A percentile compares a stretch with the other conserved stretches of the same genome.
Conservation (phyloP, 2,329 filamentous ascomycete species). For the Aspergillus fumigatus region DNA sequence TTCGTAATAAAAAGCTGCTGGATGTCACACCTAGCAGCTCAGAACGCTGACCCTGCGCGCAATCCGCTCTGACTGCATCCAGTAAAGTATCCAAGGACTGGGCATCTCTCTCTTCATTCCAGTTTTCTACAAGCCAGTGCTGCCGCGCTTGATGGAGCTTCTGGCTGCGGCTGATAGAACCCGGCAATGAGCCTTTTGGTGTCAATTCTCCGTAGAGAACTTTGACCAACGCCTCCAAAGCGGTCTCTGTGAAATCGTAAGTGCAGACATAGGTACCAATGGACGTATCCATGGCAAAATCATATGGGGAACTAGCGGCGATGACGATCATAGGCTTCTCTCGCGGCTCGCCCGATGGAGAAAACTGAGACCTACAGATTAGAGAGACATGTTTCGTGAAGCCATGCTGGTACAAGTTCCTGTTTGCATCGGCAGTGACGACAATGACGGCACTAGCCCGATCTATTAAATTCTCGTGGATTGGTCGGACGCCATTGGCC, state of each 20-base stretch:
- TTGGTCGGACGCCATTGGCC: constrained; percentile 82
- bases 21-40: constrained; percentile 66
- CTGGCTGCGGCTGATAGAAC: constrained; percentile 79
- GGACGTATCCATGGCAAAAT: constrained; percentile 87
- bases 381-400: constrained; percentile 96
- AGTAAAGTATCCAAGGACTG: constrained; percentile 71
- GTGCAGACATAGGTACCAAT: constrained; percentile 94
- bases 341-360: constrained; percentile 37
- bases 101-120: constrained; percentile 72
- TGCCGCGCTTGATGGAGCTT: constrained; percentile 85
- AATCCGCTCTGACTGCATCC: constrained; percentile 60
- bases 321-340: constrained; percentile 87
- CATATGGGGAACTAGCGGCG: constrained; percentile 90
- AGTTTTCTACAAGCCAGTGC: constrained; percentile 90
- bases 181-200: constrained; percentile 54
- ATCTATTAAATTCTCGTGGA: constrained; percentile 89
- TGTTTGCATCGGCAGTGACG: constrained; percentile 87
- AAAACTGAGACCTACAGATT: constrained; percentile 62
- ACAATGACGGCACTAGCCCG: constrained; percentile 84
- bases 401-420: constrained; percentile 87
- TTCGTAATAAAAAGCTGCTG: constrained; percentile 69
- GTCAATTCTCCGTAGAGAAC: constrained; percentile 73
- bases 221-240: constrained; percentile 76
- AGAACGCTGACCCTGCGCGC: constrained; percentile 59
- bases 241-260: constrained; percentile 92